Conservation (phyloP, 2,329 filamentous ascomycete species). For the Fusarium anthophilum region DNA sequence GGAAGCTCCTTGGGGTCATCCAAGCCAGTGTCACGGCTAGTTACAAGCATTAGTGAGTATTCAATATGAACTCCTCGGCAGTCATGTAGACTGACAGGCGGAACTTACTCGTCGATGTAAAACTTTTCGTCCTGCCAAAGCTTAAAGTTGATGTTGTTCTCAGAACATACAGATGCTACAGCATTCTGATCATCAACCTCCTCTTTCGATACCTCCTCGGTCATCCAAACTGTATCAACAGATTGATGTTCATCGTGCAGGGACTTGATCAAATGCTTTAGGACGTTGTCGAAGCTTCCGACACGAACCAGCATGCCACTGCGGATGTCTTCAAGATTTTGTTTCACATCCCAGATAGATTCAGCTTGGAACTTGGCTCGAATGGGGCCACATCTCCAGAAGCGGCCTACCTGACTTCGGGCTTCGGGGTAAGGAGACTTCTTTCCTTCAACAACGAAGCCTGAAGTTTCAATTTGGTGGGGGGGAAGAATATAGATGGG, state of each 20-base stretch:
- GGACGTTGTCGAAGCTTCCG: slow-evolving; percentile 67
- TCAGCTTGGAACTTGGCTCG: slow-evolving; percentile 77
- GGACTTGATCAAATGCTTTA: slow-evolving; percentile 65
- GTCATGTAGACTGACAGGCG: too few relatives aligned
- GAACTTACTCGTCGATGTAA: slow-evolving; percentile 78
- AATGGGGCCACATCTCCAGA: slow-evolving; percentile 79
- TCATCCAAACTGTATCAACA: slow-evolving; percentile 78
- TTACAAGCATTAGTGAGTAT: slow-evolving; percentile 18
- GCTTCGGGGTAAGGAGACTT: slow-evolving; percentile 75
- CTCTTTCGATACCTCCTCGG: slow-evolving; percentile 73
- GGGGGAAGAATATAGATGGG: slow-evolving; percentile 76
- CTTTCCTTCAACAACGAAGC: slow-evolving; percentile 67
- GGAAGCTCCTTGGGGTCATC: slow-evolving; percentile 68
- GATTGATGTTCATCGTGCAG: slow-evolving; percentile 53
- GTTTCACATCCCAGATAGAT: slow-evolving; percentile 77
- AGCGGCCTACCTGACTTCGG: slow-evolving; percentile 69
- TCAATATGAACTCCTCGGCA: neutral
- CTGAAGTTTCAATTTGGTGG: slow-evolving; percentile 78
- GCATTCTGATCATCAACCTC: slow-evolving; percentile 71
- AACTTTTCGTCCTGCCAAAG: slow-evolving; percentile 81
- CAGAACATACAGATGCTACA: slow-evolving; percentile 62
- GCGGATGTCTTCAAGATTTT: slow-evolving; percentile 64
- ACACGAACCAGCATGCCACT: slow-evolving; percentile 72
- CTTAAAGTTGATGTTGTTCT: slow-evolving; percentile 67
- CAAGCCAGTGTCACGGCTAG: slow-evolving; percentile 73